Conservation (phyloP, 73 alveolate species). For the Paramecium pentaurelia region DNA sequence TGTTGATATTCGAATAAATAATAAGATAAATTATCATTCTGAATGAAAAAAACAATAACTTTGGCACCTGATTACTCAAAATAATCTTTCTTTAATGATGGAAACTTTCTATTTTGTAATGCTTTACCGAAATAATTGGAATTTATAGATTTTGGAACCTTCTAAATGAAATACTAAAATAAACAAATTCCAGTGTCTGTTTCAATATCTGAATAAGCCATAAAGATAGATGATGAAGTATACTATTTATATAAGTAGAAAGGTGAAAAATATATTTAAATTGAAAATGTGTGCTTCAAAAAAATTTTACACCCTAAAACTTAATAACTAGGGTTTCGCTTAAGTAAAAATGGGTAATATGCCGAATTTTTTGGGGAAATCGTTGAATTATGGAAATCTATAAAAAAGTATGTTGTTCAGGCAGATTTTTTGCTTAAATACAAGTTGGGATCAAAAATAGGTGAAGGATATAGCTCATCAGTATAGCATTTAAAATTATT, state of each 20-base stretch:
- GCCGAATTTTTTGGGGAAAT: background rate
- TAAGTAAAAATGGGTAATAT: slow-evolving; percentile 1
- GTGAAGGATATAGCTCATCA: background rate
- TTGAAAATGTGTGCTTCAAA: background rate
- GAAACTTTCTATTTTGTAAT: background rate
- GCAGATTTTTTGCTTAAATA: background rate
- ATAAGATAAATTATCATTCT: background rate
- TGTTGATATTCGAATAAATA: background rate
- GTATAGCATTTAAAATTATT: background rate
- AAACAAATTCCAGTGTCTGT: background rate
- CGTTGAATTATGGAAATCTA: background rate
- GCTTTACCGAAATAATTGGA: background rate
- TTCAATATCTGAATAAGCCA: background rate
- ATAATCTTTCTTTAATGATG: background rate
- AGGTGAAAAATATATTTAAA: background rate
- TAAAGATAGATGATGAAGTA: background rate
- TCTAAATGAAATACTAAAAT: background rate
- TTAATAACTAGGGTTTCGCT: background rate
- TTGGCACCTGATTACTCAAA: background rate
- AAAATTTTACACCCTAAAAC: background rate
- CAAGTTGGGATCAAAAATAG: background rate
- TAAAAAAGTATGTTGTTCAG: background rate
- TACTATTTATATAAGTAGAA: background rate
- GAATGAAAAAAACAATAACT: background rate
- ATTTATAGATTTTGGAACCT: background rate